Evolutionary conservation across 1,284 basidiomycete species (phyloP).

Genomic region (Sporisorium scitamineum): DNA sequence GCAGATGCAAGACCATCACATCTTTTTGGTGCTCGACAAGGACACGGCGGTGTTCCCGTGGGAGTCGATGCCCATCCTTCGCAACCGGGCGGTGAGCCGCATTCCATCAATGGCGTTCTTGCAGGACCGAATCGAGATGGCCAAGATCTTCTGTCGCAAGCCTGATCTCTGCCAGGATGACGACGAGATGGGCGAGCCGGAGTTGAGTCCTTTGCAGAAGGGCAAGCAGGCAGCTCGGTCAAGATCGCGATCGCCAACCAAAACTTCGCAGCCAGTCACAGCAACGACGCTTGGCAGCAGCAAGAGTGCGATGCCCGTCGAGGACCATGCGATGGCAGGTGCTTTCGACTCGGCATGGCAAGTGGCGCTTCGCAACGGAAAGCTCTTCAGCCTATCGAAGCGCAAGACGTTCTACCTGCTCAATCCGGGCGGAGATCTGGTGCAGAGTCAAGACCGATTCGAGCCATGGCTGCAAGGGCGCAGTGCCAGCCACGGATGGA

Average conservation of each 20-base stretch:
- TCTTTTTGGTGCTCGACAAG: conserved; percentile 91
- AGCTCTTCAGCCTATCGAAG: conserved; percentile 49
- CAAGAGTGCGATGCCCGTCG: neutral
- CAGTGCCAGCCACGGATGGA: conserved; percentile 80
- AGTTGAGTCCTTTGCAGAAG: conserved; percentile 43
- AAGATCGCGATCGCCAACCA: conserved; percentile 24
- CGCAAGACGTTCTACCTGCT: conserved; percentile 80
- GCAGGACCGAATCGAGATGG: conserved; percentile 75
- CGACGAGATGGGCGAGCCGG: conserved; percentile 20
- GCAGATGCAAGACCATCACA: conserved; percentile 79
- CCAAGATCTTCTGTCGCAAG: conserved; percentile 28
- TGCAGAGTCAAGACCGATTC: conserved; percentile 85
- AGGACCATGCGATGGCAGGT: neutral
- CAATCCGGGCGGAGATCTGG: conserved; percentile 91
- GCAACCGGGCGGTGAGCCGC: conserved; percentile 86
- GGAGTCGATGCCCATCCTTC: conserved; percentile 91
- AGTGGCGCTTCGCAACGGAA: conserved; percentile 43
- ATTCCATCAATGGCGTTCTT: conserved; percentile 91
- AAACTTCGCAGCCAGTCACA: conserved; percentile 12
- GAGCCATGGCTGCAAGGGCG: conserved; percentile 75
- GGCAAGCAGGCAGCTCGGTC: conserved; percentile 29
- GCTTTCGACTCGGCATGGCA: conserved; percentile 31
- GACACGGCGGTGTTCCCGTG: conserved; percentile 90
- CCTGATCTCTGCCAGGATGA: conserved; percentile 10
- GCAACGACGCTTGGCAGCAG: conserved; percentile 14